Percentiles rank a stretch among this genome's conserved stretches.
phyloP scores from a whole-genome alignment of 129 eudicot species.

The Deinandra increscens region DNA sequence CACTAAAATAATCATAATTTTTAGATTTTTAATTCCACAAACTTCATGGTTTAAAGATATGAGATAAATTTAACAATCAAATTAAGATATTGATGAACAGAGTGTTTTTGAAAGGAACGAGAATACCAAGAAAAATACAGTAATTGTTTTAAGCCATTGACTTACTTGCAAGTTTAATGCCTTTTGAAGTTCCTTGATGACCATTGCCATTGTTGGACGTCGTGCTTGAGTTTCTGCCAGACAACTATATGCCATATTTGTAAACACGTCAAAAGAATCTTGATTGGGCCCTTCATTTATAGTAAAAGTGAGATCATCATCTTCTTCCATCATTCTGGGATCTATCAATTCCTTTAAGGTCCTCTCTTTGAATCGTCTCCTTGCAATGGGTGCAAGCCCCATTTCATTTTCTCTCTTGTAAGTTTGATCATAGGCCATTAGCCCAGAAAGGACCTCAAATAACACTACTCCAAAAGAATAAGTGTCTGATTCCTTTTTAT shows the following conservation, averaged over 20 bases:
- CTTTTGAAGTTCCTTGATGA: neutral
- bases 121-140: neutral
- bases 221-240: neutral
- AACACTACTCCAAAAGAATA: neutral
- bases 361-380: neutral
- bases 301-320: neutral
- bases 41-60: too few relatives aligned
- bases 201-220: neutral
- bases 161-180: neutral
- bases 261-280: neutral
- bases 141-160: neutral
- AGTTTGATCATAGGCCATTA: neutral
- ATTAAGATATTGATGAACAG: neutral
- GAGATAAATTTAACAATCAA: neutral
- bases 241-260: neutral
- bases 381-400: constrained; percentile 3
- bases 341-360: neutral
- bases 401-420: neutral
- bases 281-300: neutral
- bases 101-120: neutral
- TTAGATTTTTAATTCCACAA: too few relatives aligned
- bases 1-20: too few relatives aligned
- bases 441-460: neutral
- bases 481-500: neutral
- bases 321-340: neutral